A percentile compares a stretch with the other conserved stretches of the same genome.
Evolutionary conservation across 108 stramenopile species (phyloP).

Genomic region (Aurantiochytrium sp.): DNA sequence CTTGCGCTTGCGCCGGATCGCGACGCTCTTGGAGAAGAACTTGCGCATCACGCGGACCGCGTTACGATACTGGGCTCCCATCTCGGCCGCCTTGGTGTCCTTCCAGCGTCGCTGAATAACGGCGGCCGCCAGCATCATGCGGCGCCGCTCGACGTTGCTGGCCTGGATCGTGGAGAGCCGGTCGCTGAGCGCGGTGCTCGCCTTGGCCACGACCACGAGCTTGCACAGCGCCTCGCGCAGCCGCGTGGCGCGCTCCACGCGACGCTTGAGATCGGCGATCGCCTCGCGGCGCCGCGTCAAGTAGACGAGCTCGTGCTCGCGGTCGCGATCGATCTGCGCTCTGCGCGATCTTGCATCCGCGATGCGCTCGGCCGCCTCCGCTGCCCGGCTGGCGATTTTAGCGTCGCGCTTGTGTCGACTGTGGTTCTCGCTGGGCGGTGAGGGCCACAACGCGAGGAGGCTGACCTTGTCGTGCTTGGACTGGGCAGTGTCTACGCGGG

Average conservation of each 20-base stretch:
- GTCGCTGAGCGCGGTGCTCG: background rate
- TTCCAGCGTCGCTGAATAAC: conserved; percentile 23
- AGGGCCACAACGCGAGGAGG: background rate
- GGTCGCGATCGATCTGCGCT: background rate
- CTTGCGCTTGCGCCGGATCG: background rate
- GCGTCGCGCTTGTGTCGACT: background rate
- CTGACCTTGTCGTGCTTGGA: background rate
- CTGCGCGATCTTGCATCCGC: background rate
- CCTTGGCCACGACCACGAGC: background rate
- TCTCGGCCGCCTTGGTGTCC: background rate
- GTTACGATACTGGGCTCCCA: background rate
- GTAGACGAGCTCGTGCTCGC: background rate
- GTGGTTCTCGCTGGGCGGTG: background rate
- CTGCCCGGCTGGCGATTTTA: background rate
- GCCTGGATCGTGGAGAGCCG: background rate
- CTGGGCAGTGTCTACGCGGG: background rate
- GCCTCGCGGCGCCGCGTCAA: background rate
- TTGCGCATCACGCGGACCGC: background rate
- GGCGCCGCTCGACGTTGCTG: background rate
- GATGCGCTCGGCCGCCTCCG: background rate
- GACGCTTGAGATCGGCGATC: background rate
- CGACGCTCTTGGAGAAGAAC: background rate
- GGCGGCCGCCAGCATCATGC: background rate
- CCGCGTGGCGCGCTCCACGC: background rate
- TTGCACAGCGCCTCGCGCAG: background rate